Evolutionary conservation across 1,139 yeast species (phyloP), one percentile per base, ranked within the genome.

Genomic region (Trichomonascaceae sp.): DNA sequence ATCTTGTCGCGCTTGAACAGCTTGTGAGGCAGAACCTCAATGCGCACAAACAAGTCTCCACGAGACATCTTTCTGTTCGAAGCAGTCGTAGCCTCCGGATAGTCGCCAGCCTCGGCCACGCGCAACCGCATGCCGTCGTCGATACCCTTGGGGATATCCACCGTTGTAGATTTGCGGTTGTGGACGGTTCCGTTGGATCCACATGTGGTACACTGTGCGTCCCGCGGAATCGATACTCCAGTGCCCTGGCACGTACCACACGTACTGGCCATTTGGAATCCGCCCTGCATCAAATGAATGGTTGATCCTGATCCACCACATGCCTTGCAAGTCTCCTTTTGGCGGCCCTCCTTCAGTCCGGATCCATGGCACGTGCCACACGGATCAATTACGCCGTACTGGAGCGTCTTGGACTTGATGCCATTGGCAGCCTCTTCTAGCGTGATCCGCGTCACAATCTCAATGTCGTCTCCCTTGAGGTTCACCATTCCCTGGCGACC

Each of bases 261-360:
- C 11, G 96, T 84, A 3, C 94, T 76, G 2, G 94, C 76, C 95
- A 92, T 85, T 50, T 87, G 96, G 71, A 89, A 92, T 0, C 97
- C 97, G 6, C 94, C 96, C 46, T 76, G 77, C 55, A 85, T 69
- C 37, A 74, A 65, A 50, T 87, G 96, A 16, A 87, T 80, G 16
- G 80, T 74, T 31, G 87, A 79, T 5, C 99, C 99, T 0, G 94
- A 71, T 38, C 99, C 99, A 38, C 85, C 87, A 64, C 99, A 89
- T 3, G 82, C 63, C 2, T 74, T 64, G 65, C 98, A 89, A 0
- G 93, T 81, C 14, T 74, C 63, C 54, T 82, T 80, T 54, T 73
- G 69, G 42, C 75, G 76, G 16, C 92, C 92, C 4, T 65, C 52
- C 54, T 87, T 82, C 59, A 89, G 59, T 3, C 99, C 99, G 17